Base-by-base conservation (phyloP, 2,329 filamentous ascomycete genomes). In the Ascomycota sp. region DNA sequence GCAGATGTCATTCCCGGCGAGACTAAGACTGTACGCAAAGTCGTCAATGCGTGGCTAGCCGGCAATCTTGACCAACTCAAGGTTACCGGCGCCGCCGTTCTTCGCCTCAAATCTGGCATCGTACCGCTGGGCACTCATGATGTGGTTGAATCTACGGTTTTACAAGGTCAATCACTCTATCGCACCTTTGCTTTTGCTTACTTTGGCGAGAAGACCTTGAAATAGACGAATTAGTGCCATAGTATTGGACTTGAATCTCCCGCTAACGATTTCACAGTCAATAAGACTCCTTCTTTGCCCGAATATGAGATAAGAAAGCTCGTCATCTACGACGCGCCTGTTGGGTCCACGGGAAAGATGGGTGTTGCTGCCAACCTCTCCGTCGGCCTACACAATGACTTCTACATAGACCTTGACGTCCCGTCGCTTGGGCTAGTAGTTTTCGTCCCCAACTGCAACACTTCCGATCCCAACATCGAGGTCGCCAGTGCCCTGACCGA, bases 41-140 rank as follows among this genome's bases (percentile, higher is more conserved):
- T 95, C 40, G 82, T 80, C 32, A 82, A 89, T 50, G 78, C 92
- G 51, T 95, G 82, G 74, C 58, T 98, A 38, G 72, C 79, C 35
- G 83, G 84, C 29, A 74, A 71, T 35, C 59, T 95, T 37, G 66
- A 72, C 9, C 62, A 66, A 36, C 56, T 98, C 37, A 70, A 67
- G 39, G 59, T 95, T 10, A 64, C 73, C 35, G 86, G 77, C 30
- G 76, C 75, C 46, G 75, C 81, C 24, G 59, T 74, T 29, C 61
- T 95, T 28, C 64, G 65, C 26, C 55, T 95, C 36, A 82, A 73
- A 50, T 79, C 83, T 32, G 86, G 89, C 21, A 55, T 92, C 33
- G 58, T 95, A 38, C 68, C 69, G 31, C 61, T 95, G 16, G 84
- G 86, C 40, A 76, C 69, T 35, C 81, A 92, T 50, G 57, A 62